A percentile compares a stretch with the other conserved stretches of the same genome.
phyloP scores from a whole-genome alignment of 2,329 filamentous ascomycete genomes.

The Hymenoscyphus linearis region DNA sequence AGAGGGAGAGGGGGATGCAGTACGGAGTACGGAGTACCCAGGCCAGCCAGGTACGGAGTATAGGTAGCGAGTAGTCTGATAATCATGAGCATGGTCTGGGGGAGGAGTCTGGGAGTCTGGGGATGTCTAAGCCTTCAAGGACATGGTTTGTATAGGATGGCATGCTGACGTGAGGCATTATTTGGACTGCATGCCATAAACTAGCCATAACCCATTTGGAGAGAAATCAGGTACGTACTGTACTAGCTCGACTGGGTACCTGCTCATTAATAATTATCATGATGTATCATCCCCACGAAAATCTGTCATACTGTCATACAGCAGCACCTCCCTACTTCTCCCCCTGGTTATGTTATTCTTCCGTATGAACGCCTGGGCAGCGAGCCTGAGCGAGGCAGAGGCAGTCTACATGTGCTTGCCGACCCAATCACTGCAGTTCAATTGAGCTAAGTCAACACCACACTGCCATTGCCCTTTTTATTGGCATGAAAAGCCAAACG shows the following conservation, averaged over 20 bases:
- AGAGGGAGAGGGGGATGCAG: too few species aligned
- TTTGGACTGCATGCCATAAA: neutral
- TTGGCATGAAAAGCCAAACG: neutral
- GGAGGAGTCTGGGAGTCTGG: neutral
- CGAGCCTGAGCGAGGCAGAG: too few species aligned
- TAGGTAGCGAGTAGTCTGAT: neutral
- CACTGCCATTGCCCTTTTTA: neutral
- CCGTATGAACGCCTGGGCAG: too few species aligned
- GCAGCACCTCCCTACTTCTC: too few species aligned
- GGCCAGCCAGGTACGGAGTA: neutral
- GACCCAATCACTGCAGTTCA: neutral
- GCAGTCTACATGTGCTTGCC: neutral
- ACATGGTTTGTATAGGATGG: neutral
- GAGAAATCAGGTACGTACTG: too few species aligned
- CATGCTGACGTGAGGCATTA: neutral
- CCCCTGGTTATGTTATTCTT: too few species aligned
- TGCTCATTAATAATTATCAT: too few species aligned
- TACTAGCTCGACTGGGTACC: too few species aligned
- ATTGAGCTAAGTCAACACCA: neutral
- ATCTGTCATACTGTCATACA: too few species aligned
- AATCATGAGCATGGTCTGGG: neutral
- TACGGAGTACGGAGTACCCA: too few species aligned
- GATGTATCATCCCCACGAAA: too few species aligned
- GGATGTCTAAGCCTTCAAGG: neutral
- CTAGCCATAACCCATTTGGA: neutral